Evolutionary conservation across 2,329 filamentous ascomycete species (phyloP), one percentile per base, ranked within the genome.

Genomic region (Purpureocillium takamizusanense): DNA sequence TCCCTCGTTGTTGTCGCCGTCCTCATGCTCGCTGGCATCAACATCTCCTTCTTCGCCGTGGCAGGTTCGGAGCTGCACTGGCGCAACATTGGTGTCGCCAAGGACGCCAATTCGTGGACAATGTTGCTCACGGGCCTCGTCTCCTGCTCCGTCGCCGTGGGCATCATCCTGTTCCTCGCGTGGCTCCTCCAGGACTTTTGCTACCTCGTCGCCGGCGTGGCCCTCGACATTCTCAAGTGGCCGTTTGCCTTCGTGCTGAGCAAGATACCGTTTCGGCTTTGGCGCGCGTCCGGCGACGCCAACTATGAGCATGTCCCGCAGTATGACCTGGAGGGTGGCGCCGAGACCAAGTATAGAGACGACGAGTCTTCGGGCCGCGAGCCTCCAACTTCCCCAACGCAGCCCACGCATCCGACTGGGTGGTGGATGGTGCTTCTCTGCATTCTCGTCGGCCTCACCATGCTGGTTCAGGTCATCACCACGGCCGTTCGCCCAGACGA

Each of bases 21-120:
- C 14, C 44, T 45, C 29, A 41, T 51, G 39, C 47, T 51, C 10
- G 46, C 42, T 7, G 36, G 40, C 28, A 41, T 52, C 28, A 51
- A 40, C 37, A 48, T 60, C 2, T 52, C 57, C 3, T 61, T 61
- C 32, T 61, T 58, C 39, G 37, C 46, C 8, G 50, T 59, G 9
- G 48, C 50, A 6, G 49, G 49, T 13, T 49, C 52, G 1, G 53
- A 55, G 35, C 49, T 55, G 14, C 52, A 53, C 30, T 55, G 53
- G 53, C 48, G 51, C 12, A 54, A 55, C 34, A 46, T 52, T 14
- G 49, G 42, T 3, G 38, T 55, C 31, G 53, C 52, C 1, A 35
- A 44, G 4, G 51, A 54, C 32, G 43, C 52, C 7, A 43, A 46
- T 13, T 51, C 49, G 3, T 50, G 50, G 16, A 43, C 41, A 11